phyloP scores from a whole-genome alignment of 805 yeast genomes.

The Wickerhamiella siamensis region DNA sequence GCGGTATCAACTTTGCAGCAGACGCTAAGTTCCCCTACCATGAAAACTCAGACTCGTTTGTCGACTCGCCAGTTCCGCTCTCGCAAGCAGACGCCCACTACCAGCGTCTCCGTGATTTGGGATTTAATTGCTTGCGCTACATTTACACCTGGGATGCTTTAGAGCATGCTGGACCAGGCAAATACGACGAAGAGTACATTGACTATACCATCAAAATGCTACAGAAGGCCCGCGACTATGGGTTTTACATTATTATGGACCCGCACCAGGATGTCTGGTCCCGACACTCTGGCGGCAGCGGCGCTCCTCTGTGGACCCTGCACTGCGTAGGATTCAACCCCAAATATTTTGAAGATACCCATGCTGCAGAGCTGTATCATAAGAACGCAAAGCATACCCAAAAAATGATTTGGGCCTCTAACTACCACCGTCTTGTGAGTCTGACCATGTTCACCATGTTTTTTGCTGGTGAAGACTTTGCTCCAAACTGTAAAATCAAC shows the following conservation, averaged over 20 bases:
- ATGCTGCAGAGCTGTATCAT: slow-evolving; percentile 71
- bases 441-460: slow-evolving; percentile 80
- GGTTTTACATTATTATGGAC: slow-evolving; percentile 67
- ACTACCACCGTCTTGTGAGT: slow-evolving; percentile 59
- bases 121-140: slow-evolving; percentile 65
- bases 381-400: slow-evolving; percentile 25
- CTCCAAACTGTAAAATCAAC: slow-evolving; percentile 60
- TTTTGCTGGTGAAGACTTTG: slow-evolving; percentile 60
- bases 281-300: slow-evolving; percentile 78
- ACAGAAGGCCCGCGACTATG: slow-evolving; percentile 40
- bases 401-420: slow-evolving; percentile 88
- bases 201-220: slow-evolving; percentile 54
- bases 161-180: slow-evolving; percentile 76
- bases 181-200: slow-evolving; percentile 61
- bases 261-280: slow-evolving; percentile 95
- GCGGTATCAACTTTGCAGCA: slow-evolving; percentile 74
- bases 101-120: slow-evolving; percentile 57
- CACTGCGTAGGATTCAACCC: slow-evolving; percentile 85
- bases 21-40: slow-evolving; percentile 45
- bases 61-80: slow-evolving; percentile 64
- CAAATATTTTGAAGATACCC: slow-evolving; percentile 42
- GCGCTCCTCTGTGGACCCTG: slow-evolving; percentile 88
- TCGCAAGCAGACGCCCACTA: slow-evolving; percentile 60
- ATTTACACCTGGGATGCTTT: slow-evolving; percentile 86
- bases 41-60: slow-evolving; percentile 40